A percentile compares a stretch with the other conserved stretches of the same genome.
Evolutionary conservation across 1,139 yeast genomes (phyloP).

Genomic region (Candida labiduridarum): DNA sequence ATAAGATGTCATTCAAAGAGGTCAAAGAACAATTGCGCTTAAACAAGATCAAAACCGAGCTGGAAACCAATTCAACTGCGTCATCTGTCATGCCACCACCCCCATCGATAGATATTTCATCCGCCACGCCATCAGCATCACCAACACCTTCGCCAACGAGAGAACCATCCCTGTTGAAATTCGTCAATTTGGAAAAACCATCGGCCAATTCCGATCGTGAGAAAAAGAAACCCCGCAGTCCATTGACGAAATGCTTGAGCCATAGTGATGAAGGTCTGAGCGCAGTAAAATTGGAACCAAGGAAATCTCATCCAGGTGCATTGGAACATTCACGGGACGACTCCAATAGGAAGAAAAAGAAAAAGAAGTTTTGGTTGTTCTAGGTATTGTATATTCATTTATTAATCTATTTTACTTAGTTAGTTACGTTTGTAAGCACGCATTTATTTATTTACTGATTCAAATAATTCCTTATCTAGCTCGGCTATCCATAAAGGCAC

Average conservation of each 20-base stretch:
- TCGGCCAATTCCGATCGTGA: slow-evolving; percentile 7
- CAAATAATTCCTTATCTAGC: background rate
- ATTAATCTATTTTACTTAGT: background rate
- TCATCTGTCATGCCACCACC: slow-evolving; percentile 4
- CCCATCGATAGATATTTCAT: background rate
- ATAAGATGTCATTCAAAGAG: slow-evolving; percentile 39
- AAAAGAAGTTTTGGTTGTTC: slow-evolving; percentile 37
- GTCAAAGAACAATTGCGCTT: slow-evolving; percentile 31
- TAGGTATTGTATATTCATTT: slow-evolving; percentile 5
- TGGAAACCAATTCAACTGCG: slow-evolving; percentile 6
- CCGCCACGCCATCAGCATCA: slow-evolving; percentile 13
- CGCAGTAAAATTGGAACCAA: slow-evolving; percentile 38
- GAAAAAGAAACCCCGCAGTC: slow-evolving; percentile 2
- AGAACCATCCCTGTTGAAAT: slow-evolving; percentile 22
- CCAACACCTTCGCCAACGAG: slow-evolving; percentile 17
- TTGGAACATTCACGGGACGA: slow-evolving; percentile 2
- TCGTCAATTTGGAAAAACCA: slow-evolving; percentile 29
- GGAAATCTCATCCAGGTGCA: slow-evolving; percentile 39
- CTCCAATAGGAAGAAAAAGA: slow-evolving; percentile 2
- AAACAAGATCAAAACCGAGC: slow-evolving; percentile 15
- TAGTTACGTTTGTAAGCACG: background rate
- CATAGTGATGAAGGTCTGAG: slow-evolving; percentile 18
- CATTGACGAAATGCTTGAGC: slow-evolving; percentile 12
- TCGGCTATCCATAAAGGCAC: too few relatives aligned
- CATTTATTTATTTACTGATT: background rate